These are phyloP conservation scores for Geotrichum restrictum DNA, from an alignment of 1,139 yeast species.

Conservation along the genomic window DNA sequence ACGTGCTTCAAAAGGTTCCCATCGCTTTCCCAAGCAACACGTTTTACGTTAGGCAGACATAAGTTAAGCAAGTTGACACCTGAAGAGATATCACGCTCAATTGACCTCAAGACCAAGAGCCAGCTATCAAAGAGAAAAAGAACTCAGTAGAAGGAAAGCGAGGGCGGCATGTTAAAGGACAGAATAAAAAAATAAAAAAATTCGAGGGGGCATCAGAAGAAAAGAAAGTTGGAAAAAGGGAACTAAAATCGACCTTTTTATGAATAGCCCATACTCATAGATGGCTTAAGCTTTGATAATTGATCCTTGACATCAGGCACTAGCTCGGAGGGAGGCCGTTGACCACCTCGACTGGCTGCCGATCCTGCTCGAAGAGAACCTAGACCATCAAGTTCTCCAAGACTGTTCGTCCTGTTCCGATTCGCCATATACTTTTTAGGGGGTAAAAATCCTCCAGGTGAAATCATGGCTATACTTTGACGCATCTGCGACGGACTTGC, in stretches of 20 bases:
- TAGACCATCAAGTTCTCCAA: conserved; percentile 1
- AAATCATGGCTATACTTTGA: conserved; percentile 32
- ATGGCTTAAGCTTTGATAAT: conserved; percentile 30
- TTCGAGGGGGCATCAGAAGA: background rate
- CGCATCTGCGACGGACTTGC: conserved; percentile 37
- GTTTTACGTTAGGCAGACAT: no score
- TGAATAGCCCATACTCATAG: conserved; percentile 32
- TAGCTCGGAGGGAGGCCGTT: conserved; percentile 24
- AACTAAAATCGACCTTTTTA: conserved; percentile 4
- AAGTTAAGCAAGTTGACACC: no score
- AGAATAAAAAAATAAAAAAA: conserved; percentile 1
- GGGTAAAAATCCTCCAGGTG: conserved; percentile 36
- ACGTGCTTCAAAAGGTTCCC: background rate
- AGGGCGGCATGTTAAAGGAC: background rate
- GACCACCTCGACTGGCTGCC: background rate
- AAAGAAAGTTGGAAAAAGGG: background rate
- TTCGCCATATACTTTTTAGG: conserved; percentile 30
- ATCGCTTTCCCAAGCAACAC: no score
- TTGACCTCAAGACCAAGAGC: background rate
- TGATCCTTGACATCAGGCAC: conserved; percentile 30
- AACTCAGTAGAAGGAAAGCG: no score
- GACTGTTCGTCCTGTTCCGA: conserved; percentile 1
- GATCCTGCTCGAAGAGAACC: conserved; percentile 5
- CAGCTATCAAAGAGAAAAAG: background rate
- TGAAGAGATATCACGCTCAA: background rate